Conservation (phyloP, 805 yeast species). For the Wickerhamiella galacta region DNA sequence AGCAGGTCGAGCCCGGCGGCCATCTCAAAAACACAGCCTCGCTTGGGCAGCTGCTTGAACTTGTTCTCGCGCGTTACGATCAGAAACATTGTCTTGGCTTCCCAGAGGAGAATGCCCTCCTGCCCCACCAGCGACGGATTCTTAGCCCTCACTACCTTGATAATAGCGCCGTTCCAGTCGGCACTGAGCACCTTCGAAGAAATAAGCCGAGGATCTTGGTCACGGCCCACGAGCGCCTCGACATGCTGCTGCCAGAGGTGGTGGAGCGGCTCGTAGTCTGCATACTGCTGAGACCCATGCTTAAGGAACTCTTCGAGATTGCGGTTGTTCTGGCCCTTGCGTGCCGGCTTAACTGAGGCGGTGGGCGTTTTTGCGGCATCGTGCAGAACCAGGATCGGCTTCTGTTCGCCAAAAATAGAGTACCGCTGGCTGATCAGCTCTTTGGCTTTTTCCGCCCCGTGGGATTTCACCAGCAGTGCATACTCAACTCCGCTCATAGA, state of each 20-base stretch:
- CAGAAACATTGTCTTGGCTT: conserved; percentile 55
- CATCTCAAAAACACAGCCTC: conserved; percentile 45
- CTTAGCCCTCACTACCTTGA: conserved; percentile 41
- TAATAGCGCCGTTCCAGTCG: conserved; percentile 63
- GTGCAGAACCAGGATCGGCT: conserved; percentile 20
- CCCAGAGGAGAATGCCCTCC: conserved; percentile 70
- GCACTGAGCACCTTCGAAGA: conserved; percentile 42
- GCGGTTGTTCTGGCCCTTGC: conserved; percentile 14
- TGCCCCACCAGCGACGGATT: conserved; percentile 43
- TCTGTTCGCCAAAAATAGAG: conserved; percentile 21
- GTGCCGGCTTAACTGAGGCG: conserved; percentile 15
- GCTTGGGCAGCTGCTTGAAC: conserved; percentile 43
- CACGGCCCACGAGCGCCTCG: conserved; percentile 30
- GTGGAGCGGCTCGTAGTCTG: conserved; percentile 38
- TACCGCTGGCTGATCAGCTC: conserved; percentile 25
- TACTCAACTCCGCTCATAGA: conserved; percentile 13
- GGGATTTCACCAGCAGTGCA: conserved; percentile 18
- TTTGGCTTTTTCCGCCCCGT: conserved; percentile 17
- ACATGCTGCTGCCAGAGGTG: conserved; percentile 63
- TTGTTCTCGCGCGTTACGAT: conserved; percentile 32
- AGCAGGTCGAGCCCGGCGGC: conserved; percentile 26
- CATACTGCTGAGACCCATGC: conserved; percentile 21
- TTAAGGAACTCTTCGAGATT: conserved; percentile 22
- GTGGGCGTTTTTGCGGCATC: conserved; percentile 15
- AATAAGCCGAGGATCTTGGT: conserved; percentile 4